These are phyloP conservation scores for Phaseolus lunatus DNA, from an alignment of 306 rosid genomes.

Conservation along the genomic window DNA sequence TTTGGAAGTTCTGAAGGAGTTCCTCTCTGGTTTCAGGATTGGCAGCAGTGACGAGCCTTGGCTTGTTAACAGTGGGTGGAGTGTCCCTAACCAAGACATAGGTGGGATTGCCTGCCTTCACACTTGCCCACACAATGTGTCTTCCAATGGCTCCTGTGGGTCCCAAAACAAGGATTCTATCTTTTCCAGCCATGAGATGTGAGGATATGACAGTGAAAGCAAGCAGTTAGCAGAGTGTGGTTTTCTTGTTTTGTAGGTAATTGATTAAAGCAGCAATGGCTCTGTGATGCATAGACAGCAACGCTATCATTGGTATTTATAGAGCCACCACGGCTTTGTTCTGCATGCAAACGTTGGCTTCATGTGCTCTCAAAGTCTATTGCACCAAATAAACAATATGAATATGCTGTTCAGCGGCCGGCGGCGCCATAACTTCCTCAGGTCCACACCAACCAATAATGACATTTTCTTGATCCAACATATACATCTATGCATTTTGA, in stretches of 20 bases:
- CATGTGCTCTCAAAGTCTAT: neutral
- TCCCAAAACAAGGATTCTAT: constrained; percentile 52
- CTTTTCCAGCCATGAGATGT: constrained; percentile 46
- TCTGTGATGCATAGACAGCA: neutral
- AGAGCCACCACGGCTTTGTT: neutral
- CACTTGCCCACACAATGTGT: constrained; percentile 51
- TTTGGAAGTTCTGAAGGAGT: constrained; percentile 44
- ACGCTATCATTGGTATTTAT: constrained; percentile 12
- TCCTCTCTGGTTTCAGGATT: constrained; percentile 48
- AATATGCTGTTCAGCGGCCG: neutral
- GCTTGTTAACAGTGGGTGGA: neutral
- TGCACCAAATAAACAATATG: neutral
- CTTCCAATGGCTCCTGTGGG: constrained; percentile 53
- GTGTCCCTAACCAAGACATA: constrained; percentile 49
- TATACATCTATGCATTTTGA: too few species aligned
- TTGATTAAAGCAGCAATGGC: neutral
- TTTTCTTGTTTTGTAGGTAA: neutral
- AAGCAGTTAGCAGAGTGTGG: neutral
- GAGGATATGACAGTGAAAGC: neutral
- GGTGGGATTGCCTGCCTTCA: constrained; percentile 53
- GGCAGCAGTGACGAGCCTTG: constrained; percentile 28
- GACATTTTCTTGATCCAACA: neutral
- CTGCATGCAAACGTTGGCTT: neutral
- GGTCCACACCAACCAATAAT: too few species aligned
- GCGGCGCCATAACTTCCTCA: neutral